phyloP scores from a whole-genome alignment of 108 stramenopile genomes.

The Nannochloropsis oceanica region DNA sequence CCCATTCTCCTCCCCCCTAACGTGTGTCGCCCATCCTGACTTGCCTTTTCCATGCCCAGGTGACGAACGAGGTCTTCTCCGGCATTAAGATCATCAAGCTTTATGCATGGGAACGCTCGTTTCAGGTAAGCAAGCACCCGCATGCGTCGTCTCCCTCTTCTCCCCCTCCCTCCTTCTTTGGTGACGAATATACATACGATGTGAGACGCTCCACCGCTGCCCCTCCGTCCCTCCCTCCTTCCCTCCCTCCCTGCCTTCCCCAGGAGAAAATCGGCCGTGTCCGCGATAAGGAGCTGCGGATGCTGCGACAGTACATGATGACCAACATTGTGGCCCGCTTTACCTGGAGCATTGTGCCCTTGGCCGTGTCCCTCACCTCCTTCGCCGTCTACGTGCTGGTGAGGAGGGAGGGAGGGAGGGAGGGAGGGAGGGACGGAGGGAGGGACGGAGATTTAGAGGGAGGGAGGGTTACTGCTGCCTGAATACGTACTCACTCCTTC shows the following conservation, averaged over 20 bases:
- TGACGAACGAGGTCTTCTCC: slow-evolving; percentile 60
- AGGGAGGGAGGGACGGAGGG: not conserved
- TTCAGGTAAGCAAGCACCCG: not conserved
- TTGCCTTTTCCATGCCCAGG: not conserved
- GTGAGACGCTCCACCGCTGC: not conserved
- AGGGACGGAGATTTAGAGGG: not conserved
- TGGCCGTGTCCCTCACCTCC: slow-evolving; percentile 66
- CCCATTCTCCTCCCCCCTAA: not conserved
- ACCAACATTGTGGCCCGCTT: not conserved
- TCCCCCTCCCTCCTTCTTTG: not conserved
- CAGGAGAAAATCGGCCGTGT: slow-evolving; percentile 9
- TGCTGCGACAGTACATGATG: slow-evolving; percentile 43
- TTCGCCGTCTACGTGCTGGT: slow-evolving; percentile 57
- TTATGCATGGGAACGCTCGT: slow-evolving; percentile 72
- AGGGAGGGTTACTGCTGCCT: not conserved
- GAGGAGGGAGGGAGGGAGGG: not conserved
- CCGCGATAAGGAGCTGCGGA: slow-evolving; percentile 51
- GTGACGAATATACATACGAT: not conserved
- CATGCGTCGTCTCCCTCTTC: not conserved
- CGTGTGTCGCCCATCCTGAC: not conserved
- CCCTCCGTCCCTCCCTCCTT: not conserved
- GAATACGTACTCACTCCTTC: not conserved
- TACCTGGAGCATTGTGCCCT: slow-evolving; percentile 47
- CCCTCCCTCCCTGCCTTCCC: not conserved
- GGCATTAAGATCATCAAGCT: slow-evolving; percentile 82